These are phyloP conservation scores for Aspergillus avenaceus DNA, from an alignment of 495 filamentous ascomycete genomes.

Conservation along the genomic window DNA sequence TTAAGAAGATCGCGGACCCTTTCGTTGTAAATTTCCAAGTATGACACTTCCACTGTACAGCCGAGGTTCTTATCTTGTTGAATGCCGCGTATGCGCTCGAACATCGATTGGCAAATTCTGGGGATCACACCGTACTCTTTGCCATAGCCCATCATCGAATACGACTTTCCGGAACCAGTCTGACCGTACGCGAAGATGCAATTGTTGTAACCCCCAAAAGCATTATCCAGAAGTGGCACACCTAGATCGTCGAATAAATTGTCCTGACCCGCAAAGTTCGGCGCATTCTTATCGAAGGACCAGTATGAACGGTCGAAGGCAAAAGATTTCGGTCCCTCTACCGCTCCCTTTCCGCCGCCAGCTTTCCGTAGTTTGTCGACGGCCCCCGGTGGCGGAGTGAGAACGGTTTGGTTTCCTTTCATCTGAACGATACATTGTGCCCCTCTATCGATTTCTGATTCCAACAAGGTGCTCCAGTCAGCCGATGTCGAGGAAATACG, in stretches of 20 bases:
- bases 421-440: slow-evolving; percentile 99
- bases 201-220: slow-evolving; percentile 98
- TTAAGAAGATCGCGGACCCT: slow-evolving; percentile 94
- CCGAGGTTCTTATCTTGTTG: slow-evolving; percentile 74
- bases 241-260: slow-evolving; percentile 86
- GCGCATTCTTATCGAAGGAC: slow-evolving; percentile 83
- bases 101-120: slow-evolving; percentile 97
- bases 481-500: background rate
- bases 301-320: slow-evolving; percentile 97
- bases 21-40: slow-evolving; percentile 99
- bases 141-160: slow-evolving; percentile 99
- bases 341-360: slow-evolving; percentile 50
- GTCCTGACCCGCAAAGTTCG: slow-evolving; percentile 86
- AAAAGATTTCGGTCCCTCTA: slow-evolving; percentile 82
- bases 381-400: slow-evolving; percentile 68
- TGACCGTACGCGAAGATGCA: slow-evolving; percentile 99
- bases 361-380: slow-evolving; percentile 55
- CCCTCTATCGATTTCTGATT: slow-evolving; percentile 74
- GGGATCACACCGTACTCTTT: slow-evolving; percentile 96
- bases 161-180: slow-evolving; percentile 97
- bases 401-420: slow-evolving; percentile 85
- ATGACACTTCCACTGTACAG: slow-evolving; percentile 96
- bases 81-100: slow-evolving; percentile 71
- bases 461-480: slow-evolving; percentile 4
- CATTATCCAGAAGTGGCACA: slow-evolving; percentile 90